Percentiles rank a stretch among this genome's conserved stretches.
phyloP scores from a whole-genome alignment of 2,329 filamentous ascomycete genomes.

The Nigrospora oryzae region DNA sequence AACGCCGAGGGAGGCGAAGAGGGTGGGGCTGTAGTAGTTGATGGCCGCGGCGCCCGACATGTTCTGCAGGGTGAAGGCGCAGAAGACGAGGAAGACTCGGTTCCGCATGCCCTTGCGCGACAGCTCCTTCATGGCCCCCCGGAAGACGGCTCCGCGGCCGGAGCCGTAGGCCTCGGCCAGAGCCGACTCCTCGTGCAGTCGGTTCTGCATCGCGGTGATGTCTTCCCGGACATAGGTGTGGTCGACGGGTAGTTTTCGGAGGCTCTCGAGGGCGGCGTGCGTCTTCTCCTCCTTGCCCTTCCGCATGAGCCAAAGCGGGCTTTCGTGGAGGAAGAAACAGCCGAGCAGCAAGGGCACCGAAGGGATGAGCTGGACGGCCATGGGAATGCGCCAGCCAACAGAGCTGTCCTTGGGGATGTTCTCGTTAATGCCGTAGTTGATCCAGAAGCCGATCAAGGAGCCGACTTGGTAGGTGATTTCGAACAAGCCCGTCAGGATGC shows the following conservation, averaged over 20 bases:
- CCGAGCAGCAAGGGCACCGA: slow-evolving; percentile 32
- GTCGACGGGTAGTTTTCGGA: slow-evolving; percentile 34
- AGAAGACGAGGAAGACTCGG: slow-evolving; percentile 26
- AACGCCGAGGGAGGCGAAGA: slow-evolving; percentile 35
- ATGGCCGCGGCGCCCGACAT: slow-evolving; percentile 32
- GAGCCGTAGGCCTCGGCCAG: slow-evolving; percentile 23
- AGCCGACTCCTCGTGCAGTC: slow-evolving; percentile 23
- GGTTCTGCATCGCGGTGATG: slow-evolving; percentile 32
- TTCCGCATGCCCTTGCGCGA: slow-evolving; percentile 30
- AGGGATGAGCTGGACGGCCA: slow-evolving; percentile 37
- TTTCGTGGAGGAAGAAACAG: slow-evolving; percentile 32
- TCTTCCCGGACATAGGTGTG: slow-evolving; percentile 36
- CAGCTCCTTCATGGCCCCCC: slow-evolving; percentile 24
- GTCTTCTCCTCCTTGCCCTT: slow-evolving; percentile 30
- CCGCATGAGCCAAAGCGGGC: slow-evolving; percentile 32
- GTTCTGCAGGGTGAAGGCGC: slow-evolving; percentile 29
- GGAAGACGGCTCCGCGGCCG: slow-evolving; percentile 23
- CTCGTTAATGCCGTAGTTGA: slow-evolving; percentile 34
- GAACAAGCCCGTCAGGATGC: slow-evolving; percentile 46
- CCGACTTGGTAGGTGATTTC: slow-evolving; percentile 47
- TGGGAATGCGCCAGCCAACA: slow-evolving; percentile 38
- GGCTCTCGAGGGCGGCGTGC: slow-evolving; percentile 26
- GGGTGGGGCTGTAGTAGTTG: slow-evolving; percentile 33
- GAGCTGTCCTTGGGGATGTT: slow-evolving; percentile 22
- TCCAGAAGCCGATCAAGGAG: slow-evolving; percentile 41